Conservation (phyloP, 805 yeast species). For the Sugiyamaella qingdaonensis region DNA sequence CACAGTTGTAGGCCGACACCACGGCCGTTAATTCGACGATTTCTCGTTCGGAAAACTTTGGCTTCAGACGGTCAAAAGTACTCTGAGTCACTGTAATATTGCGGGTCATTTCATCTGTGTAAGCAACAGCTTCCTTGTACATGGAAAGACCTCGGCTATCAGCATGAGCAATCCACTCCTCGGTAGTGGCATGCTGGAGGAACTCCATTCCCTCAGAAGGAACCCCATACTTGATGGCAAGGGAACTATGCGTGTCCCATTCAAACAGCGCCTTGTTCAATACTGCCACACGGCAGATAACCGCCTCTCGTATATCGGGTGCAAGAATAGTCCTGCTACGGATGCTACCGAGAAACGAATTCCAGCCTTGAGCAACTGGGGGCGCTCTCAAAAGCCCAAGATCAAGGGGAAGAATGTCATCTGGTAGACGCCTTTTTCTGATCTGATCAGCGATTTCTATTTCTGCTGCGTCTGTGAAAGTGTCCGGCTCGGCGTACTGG, state of each 20-base stretch:
- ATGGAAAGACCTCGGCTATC: not conserved
- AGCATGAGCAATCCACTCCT: not conserved
- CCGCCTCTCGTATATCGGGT: slow-evolving; percentile 6
- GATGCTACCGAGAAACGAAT: slow-evolving; percentile 7
- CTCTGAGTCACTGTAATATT: slow-evolving; percentile 4
- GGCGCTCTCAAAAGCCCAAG: slow-evolving; percentile 8
- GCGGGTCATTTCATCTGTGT: slow-evolving; percentile 9
- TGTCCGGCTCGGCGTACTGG: not conserved
- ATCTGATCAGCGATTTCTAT: slow-evolving; percentile 4
- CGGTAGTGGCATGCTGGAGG: not conserved
- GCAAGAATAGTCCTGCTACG: slow-evolving; percentile 1
- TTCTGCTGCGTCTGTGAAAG: not conserved
- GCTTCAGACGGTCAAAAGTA: not conserved
- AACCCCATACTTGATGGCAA: slow-evolving; percentile 5
- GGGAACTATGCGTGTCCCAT: slow-evolving; percentile 6
- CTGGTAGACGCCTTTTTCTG: slow-evolving; percentile 3
- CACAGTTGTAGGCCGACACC: slow-evolving; percentile 8
- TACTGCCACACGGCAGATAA: slow-evolving; percentile 9
- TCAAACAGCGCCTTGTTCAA: slow-evolving; percentile 10
- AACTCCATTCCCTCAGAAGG: not conserved
- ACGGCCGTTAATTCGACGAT: slow-evolving; percentile 8
- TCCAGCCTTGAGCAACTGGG: slow-evolving; percentile 9
- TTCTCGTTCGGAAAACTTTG: slow-evolving; percentile 3
- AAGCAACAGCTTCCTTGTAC: not conserved
- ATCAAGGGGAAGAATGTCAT: slow-evolving; percentile 4